phyloP scores from a whole-genome alignment of 192 early-diverging fungal genomes.

The Coemansia sp. region DNA sequence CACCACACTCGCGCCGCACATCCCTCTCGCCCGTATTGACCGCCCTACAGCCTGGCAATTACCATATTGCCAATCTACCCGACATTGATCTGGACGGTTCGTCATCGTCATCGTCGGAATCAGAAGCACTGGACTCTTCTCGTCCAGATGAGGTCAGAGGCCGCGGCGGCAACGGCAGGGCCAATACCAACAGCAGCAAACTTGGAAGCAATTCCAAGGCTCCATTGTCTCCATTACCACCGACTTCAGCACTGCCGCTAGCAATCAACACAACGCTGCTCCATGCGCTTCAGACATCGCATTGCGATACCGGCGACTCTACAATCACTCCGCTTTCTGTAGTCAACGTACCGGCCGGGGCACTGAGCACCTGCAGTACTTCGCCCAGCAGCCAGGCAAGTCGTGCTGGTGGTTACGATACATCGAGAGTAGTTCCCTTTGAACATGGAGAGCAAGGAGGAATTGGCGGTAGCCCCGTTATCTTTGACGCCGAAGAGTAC shows the following conservation, averaged over 20 bases:
- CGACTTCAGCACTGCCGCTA: not conserved
- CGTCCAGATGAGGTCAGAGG: not conserved
- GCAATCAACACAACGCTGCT: conserved; percentile 39
- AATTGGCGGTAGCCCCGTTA: no score
- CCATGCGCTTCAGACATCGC: conserved; percentile 18
- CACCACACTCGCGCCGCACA: conserved; percentile 13
- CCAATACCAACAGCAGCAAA: not conserved
- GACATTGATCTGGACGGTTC: conserved; percentile 40
- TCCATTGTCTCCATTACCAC: not conserved
- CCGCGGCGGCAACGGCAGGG: not conserved
- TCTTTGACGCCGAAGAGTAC: no score
- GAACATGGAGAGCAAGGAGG: not conserved
- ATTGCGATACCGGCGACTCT: conserved; percentile 45
- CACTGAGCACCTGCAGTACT: conserved; percentile 14
- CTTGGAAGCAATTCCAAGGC: no score
- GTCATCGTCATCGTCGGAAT: conserved; percentile 35
- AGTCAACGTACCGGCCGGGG: conserved; percentile 39
- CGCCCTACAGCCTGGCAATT: conserved; percentile 46
- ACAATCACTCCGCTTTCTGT: conserved; percentile 46
- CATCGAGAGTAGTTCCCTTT: no score
- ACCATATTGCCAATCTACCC: conserved; percentile 53
- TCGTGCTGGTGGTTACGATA: not conserved
- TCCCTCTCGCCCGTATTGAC: conserved; percentile 50
- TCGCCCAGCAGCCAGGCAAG: conserved; percentile 26
- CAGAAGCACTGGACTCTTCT: not conserved